Base-by-base conservation (phyloP, 305 asterid species). In the Ruellia speciosa region DNA sequence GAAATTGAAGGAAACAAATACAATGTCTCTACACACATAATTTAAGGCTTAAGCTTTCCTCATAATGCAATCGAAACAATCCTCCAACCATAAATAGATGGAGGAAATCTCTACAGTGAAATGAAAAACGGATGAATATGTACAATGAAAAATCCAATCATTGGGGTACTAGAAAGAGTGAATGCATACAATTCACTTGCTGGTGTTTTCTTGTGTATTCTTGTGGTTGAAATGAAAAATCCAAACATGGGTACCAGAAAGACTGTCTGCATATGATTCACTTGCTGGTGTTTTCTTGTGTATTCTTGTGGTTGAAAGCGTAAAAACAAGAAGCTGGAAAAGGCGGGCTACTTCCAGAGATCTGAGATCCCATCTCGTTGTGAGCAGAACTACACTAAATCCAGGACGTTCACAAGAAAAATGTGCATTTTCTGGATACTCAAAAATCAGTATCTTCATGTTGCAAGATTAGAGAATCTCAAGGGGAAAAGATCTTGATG, bases 211-310 rank as follows among this genome's bases (percentile, higher is more conserved):
- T 47, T 19, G 4, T 7, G 14, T 16, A 46, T 13, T 46, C 5
- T 46, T 17, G 8, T 46, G 50, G 50, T 16, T 47, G 52, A 47
- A 47, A 47, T 43, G 15, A 43, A 43, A 43, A 43, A 37, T 37
- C 12, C 41, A 37, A 37, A 2, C 41, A 37, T 7, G 4, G 31
- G 31, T 24, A 24, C 31, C 4, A 24, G 31, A 24, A 24, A 24
- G 31, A 24, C 3, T 24, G 31, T 1, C 2, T 2, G 31, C 31
- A 24, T 24, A 24, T 7, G 41, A 10, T 7, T 37, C 11, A 12
- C 49, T 43, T 5, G 14, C 49, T 0, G 31, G 4, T 24, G 16
- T n/a, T 12, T 0, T 14, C 19, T 47, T 19, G 4, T 7, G 14
- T 16, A 46, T 13, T 46, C 5, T 46, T 17, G 8, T 46, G 50